Percentiles rank a stretch among this genome's conserved stretches.
Conservation (phyloP, 441 rosid species). For the Syzygium syzygioides region DNA sequence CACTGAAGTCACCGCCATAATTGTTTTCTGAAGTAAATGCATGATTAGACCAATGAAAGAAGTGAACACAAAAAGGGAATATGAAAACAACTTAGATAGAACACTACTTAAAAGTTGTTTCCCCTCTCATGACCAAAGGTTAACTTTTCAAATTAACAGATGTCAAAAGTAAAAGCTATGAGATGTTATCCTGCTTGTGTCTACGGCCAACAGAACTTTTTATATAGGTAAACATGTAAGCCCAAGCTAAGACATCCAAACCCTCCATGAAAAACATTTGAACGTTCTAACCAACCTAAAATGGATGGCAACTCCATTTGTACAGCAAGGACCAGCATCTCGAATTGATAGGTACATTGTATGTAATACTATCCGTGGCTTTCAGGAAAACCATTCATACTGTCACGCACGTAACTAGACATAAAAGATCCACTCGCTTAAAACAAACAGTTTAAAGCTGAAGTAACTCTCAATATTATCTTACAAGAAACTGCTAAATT, state of each 20-base stretch:
- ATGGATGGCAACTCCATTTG: background rate
- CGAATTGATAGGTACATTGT: background rate
- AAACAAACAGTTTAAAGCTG: background rate
- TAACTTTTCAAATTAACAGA: background rate
- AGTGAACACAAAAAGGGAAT: background rate
- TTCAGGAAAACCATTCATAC: background rate
- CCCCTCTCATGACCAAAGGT: background rate
- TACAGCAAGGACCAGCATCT: background rate
- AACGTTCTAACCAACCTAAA: background rate
- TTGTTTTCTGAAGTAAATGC: slow-evolving; percentile 47
- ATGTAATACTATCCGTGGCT: background rate
- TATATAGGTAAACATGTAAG: background rate
- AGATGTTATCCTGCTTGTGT: background rate
- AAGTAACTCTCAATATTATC: background rate
- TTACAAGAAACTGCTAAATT: background rate
- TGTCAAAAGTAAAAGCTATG: background rate
- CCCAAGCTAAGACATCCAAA: background rate
- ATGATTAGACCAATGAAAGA: slow-evolving; percentile 3
- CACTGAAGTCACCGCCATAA: slow-evolving; percentile 49
- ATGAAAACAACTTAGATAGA: background rate
- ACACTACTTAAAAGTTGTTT: background rate
- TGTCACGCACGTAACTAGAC: background rate
- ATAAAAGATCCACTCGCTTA: background rate
- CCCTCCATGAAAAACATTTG: background rate
- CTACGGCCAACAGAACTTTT: background rate